phyloP scores from a whole-genome alignment of 768 basidiomycete genomes.

The Lactarius psammicola region DNA sequence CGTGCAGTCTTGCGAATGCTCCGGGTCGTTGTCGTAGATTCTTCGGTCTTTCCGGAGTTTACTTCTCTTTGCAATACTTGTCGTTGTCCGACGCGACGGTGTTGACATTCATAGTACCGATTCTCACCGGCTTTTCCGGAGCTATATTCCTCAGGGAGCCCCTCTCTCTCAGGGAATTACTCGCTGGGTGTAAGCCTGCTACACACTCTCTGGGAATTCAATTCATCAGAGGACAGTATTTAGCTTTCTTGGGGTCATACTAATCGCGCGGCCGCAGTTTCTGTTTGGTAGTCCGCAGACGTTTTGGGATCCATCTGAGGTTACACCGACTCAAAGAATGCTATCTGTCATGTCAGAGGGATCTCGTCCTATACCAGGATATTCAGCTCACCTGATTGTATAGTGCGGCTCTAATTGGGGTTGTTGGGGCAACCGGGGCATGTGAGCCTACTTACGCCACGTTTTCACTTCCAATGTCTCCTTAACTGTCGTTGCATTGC shows the following conservation, averaged over 20 bases:
- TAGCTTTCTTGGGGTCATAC: constrained; percentile 71
- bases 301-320: constrained; percentile 17
- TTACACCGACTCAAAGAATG: constrained; percentile 44
- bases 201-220: neutral
- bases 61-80: constrained; percentile 70
- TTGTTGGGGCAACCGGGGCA: constrained; percentile 62
- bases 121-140: constrained; percentile 60
- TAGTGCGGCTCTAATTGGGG: constrained; percentile 62
- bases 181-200: constrained; percentile 47
- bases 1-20: neutral
- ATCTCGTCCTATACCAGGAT: neutral
- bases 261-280: constrained; percentile 76
- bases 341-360: constrained; percentile 54
- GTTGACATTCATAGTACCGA: constrained; percentile 71
- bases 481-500: neutral
- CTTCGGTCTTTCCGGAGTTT: constrained; percentile 64
- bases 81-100: constrained; percentile 78
- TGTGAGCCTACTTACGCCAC: constrained; percentile 52
- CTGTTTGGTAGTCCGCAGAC: constrained; percentile 53
- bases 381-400: neutral
- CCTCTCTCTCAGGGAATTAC: constrained; percentile 51
- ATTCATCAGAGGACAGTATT: constrained; percentile 41
- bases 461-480: neutral
- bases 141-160: constrained; percentile 60
- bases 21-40: constrained; percentile 45